Evolutionary conservation across 139 green algal species (phyloP).

Genomic region (Eudorina sp.): DNA sequence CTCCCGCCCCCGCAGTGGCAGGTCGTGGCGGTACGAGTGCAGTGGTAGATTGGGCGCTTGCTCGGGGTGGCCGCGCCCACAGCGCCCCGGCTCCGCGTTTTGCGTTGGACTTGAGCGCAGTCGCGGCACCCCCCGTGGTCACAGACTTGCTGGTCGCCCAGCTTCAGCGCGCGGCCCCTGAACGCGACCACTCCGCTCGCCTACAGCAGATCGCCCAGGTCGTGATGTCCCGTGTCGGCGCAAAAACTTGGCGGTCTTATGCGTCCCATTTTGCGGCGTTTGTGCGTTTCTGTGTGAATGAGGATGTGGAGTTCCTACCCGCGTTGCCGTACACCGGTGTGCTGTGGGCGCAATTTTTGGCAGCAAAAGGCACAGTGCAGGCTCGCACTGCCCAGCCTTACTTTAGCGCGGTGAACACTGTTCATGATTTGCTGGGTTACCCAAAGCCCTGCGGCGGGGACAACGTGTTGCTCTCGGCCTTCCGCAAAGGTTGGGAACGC

Average conservation of each 20-base stretch:
- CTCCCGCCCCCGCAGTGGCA: not conserved
- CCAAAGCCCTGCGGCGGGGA: constrained; percentile 7
- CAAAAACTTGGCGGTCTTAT: constrained; percentile 3
- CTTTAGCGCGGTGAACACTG: constrained; percentile 31
- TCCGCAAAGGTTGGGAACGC: constrained; percentile 17
- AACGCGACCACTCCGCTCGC: too few relatives aligned
- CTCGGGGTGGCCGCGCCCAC: too few relatives aligned
- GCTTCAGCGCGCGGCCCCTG: not conserved
- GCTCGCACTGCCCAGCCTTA: constrained; percentile 18
- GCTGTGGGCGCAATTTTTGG: constrained; percentile 16
- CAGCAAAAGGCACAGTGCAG: not conserved
- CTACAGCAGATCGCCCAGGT: not conserved
- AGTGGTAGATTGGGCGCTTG: constrained; percentile 7
- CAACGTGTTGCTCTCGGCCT: not conserved
- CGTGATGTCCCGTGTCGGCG: not conserved
- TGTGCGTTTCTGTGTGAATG: constrained; percentile 13
- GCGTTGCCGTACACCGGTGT: not conserved
- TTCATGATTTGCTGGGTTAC: constrained; percentile 19
- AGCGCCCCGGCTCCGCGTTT: not conserved
- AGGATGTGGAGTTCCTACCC: constrained; percentile 13
- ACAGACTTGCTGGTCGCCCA: not conserved
- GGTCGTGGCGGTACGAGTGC: not conserved
- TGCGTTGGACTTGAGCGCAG: not conserved
- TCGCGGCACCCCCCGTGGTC: not conserved
- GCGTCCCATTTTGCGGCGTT: not conserved